phyloP scores from a whole-genome alignment of 345 rosid genomes.

The Isatis tinctoria region DNA sequence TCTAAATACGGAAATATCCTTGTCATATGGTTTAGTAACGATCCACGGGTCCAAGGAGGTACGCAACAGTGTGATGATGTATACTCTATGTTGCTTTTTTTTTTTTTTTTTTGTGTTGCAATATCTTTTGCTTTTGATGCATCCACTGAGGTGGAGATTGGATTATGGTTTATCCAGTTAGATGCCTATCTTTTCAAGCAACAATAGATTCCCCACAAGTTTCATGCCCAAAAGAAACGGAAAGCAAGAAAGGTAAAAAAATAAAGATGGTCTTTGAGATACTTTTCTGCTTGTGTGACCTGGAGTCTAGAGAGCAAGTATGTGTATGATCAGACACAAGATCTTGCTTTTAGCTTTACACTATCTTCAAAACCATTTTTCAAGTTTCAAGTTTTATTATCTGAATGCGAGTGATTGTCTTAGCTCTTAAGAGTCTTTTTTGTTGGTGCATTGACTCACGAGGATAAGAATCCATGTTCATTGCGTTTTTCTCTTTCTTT shows the following conservation, averaged over 20 bases:
- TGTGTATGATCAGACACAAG: constrained; percentile 2
- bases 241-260: constrained; percentile 10
- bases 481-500: background rate
- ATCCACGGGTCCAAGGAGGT: constrained; percentile 18
- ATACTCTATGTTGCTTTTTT: background rate
- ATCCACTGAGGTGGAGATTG: constrained; percentile 26
- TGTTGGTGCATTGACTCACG: constrained; percentile 11
- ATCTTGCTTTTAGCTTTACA: constrained; percentile 19
- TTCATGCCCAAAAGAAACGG: constrained; percentile 24
- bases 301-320: constrained; percentile 28
- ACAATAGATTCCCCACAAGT: constrained; percentile 33
- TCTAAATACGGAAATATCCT: constrained; percentile 19
- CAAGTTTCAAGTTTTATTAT: constrained; percentile 2
- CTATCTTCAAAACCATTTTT: background rate
- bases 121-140: constrained; percentile 27
- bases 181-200: constrained; percentile 33
- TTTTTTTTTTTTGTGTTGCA: background rate
- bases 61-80: constrained; percentile 13
- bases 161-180: constrained; percentile 34
- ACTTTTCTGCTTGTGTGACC: constrained; percentile 13
- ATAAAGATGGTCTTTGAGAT: background rate
- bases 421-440: background rate
- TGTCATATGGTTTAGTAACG: constrained; percentile 15
- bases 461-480: constrained; percentile 8
- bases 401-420: constrained; percentile 3